Evolutionary conservation across 257 asterid genomes (phyloP).

Genomic region (Nicotiana sylvestris): DNA sequence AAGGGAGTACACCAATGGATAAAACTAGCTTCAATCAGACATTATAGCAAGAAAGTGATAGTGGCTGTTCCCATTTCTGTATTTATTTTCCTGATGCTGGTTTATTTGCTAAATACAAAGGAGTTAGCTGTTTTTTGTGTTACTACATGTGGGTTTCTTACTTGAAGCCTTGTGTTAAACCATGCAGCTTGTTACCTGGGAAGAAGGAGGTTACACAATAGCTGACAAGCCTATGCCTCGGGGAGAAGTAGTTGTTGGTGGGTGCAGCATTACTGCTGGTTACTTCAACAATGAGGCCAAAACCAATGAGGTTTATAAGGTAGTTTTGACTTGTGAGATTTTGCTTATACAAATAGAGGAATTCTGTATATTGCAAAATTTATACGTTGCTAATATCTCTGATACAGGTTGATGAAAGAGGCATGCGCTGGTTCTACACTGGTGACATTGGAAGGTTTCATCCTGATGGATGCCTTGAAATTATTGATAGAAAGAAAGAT

Average conservation of each 20-base stretch:
- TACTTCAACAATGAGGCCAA: slow-evolving; percentile 74
- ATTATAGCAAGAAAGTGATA: not conserved
- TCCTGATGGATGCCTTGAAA: slow-evolving; percentile 88
- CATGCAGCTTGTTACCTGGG: slow-evolving; percentile 88
- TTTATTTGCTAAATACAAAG: not conserved
- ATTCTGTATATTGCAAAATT: not conserved
- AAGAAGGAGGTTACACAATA: slow-evolving; percentile 79
- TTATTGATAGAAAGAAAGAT: slow-evolving; percentile 90
- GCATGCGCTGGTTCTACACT: slow-evolving; percentile 90
- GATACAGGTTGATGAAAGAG: slow-evolving; percentile 73
- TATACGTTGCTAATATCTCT: slow-evolving; percentile 8
- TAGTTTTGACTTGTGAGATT: slow-evolving; percentile 21
- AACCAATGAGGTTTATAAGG: slow-evolving; percentile 76
- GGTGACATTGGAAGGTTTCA: slow-evolving; percentile 91
- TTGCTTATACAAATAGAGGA: not conserved
- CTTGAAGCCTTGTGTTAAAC: slow-evolving; percentile 13
- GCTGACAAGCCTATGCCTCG: slow-evolving; percentile 88
- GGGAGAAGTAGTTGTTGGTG: slow-evolving; percentile 86
- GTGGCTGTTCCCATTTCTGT: not conserved
- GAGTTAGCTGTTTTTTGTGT: not conserved
- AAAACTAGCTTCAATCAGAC: not conserved
- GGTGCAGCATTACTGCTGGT: slow-evolving; percentile 85
- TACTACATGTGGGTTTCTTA: not conserved
- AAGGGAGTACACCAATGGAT: not conserved
- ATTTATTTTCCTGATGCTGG: not conserved